Evolutionary conservation across 1,284 basidiomycete genomes (phyloP).

Genomic region (Moesziomyces parantarcticus): DNA sequence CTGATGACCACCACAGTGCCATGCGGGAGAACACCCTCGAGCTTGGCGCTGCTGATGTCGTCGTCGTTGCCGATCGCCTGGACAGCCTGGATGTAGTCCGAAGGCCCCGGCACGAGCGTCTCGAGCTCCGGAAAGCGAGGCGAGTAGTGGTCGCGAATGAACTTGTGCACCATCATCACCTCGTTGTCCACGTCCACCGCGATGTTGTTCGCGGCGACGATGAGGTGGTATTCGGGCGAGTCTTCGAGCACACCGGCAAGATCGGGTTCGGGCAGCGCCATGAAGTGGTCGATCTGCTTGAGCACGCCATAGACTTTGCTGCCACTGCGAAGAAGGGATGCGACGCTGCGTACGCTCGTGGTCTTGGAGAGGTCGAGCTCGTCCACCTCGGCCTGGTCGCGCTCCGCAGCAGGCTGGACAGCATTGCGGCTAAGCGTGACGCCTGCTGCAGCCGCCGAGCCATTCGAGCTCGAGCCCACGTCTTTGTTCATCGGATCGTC

Average conservation of each 20-base stretch:
- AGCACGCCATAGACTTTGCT: slow-evolving; percentile 82
- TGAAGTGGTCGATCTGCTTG: slow-evolving; percentile 82
- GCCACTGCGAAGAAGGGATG: slow-evolving; percentile 86
- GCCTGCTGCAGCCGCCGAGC: slow-evolving; percentile 10
- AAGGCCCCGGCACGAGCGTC: slow-evolving; percentile 88
- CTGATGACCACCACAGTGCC: slow-evolving; percentile 96
- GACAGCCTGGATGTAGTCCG: slow-evolving; percentile 92
- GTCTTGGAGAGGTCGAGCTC: slow-evolving; percentile 88
- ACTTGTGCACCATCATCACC: slow-evolving; percentile 97
- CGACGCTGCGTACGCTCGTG: slow-evolving; percentile 85
- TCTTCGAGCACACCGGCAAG: slow-evolving; percentile 83
- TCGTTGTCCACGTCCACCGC: slow-evolving; percentile 99
- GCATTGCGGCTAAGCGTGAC: slow-evolving; percentile 80
- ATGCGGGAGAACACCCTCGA: slow-evolving; percentile 83
- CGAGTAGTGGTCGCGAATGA: slow-evolving; percentile 97
- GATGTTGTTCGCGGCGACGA: slow-evolving; percentile 96
- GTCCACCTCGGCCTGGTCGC: slow-evolving; percentile 91
- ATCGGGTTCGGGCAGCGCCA: slow-evolving; percentile 78
- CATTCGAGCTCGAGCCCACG: slow-evolving; percentile 14
- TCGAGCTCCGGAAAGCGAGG: slow-evolving; percentile 97
- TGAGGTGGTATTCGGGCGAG: slow-evolving; percentile 94
- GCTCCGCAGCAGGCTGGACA: slow-evolving; percentile 88
- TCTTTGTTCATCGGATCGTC: slow-evolving; percentile 21
- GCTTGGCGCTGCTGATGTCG: slow-evolving; percentile 81
- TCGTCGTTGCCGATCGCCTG: slow-evolving; percentile 83